Evolutionary conservation across 257 asterid species (phyloP).

Genomic region (Capsicum chinense): DNA sequence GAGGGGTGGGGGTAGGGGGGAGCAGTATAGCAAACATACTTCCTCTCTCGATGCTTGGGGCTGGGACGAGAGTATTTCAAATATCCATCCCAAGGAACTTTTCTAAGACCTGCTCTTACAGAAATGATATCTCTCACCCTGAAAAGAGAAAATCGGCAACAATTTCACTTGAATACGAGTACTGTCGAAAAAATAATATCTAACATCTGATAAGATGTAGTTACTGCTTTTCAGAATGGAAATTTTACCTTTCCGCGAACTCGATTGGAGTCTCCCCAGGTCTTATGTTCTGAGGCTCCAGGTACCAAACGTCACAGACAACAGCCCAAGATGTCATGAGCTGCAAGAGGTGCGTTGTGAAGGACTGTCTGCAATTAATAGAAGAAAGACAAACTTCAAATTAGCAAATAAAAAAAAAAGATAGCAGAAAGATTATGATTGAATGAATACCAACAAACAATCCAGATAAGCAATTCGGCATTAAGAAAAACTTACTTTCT

Average conservation of each 20-base stretch:
- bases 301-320: conserved; percentile 98
- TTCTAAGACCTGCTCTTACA: conserved; percentile 75
- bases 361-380: conserved; percentile 77
- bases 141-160: conserved; percentile 33
- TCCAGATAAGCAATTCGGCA: conserved; percentile 24
- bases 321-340: conserved; percentile 99
- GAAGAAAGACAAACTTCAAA: not conserved
- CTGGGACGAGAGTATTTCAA: conserved; percentile 97
- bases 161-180: not conserved
- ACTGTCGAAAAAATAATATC: not conserved
- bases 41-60: conserved; percentile 87
- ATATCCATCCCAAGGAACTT: conserved; percentile 81
- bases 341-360: conserved; percentile 91
- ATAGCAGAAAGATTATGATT: not conserved
- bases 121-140: conserved; percentile 97
- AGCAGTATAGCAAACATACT: conserved; percentile 56
- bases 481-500: conserved; percentile 53
- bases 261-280: conserved; percentile 92
- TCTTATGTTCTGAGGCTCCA: conserved; percentile 89
- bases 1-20: not conserved
- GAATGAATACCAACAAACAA: not conserved
- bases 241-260: conserved; percentile 91
- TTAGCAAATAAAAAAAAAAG: not conserved
- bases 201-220: not conserved
- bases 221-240: not conserved